These are phyloP conservation scores for Colletotrichum eremochloae DNA, from an alignment of 2,329 filamentous ascomycete species.

Conservation along the genomic window DNA sequence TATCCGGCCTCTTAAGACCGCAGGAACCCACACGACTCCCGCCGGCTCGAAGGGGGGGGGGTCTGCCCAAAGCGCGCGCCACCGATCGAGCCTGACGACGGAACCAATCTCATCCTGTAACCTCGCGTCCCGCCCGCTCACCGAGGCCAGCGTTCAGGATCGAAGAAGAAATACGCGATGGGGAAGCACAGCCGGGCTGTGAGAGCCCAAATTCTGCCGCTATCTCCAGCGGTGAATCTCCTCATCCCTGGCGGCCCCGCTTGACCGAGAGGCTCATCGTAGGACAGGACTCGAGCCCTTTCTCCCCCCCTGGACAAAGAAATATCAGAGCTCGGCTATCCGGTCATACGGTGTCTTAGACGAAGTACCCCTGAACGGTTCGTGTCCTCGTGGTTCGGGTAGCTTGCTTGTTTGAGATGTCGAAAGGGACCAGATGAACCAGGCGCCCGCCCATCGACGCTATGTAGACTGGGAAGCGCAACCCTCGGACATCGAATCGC, in stretches of 20 bases:
- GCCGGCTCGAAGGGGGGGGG: not conserved
- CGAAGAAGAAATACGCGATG: conserved; percentile 1
- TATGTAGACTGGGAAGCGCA: not conserved
- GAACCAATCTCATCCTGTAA: conserved; percentile 13
- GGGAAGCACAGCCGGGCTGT: not conserved
- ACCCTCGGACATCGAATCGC: not conserved
- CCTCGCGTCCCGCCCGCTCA: not conserved
- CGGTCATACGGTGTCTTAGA: conserved; percentile 31
- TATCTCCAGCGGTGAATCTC: not conserved
- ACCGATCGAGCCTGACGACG: not conserved
- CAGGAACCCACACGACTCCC: not conserved
- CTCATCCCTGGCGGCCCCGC: not conserved
- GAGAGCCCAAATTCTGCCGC: not conserved
- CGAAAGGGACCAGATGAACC: not conserved
- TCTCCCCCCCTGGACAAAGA: conserved; percentile 5
- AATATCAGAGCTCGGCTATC: conserved; percentile 23
- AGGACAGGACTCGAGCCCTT: conserved; percentile 13
- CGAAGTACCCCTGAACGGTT: conserved; percentile 20
- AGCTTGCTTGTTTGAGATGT: not conserved
- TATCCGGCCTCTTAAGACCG: not conserved
- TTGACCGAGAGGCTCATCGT: not conserved
- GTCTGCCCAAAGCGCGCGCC: not conserved
- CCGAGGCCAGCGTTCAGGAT: not conserved
- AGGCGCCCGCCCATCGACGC: not conserved
- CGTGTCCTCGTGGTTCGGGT: conserved; percentile 6